These are phyloP conservation scores for Colletotrichum plurivorum DNA, from an alignment of 2,329 filamentous ascomycete species.

Conservation along the genomic window DNA sequence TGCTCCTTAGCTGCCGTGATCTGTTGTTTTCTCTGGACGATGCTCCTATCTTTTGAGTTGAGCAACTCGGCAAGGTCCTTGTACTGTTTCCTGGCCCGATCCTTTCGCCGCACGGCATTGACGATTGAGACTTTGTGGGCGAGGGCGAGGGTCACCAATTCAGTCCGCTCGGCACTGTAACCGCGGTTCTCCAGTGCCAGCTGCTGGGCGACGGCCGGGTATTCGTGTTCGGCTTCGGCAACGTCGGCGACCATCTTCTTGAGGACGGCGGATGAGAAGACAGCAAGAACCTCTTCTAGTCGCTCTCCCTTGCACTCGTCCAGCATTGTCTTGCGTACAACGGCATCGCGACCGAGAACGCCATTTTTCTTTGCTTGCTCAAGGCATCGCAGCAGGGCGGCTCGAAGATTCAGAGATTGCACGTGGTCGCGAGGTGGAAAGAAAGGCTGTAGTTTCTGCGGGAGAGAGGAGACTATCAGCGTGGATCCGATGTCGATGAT, in stretches of 20 bases:
- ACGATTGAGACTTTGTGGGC: slow-evolving; percentile 79
- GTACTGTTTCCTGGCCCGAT: slow-evolving; percentile 71
- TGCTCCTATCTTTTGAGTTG: slow-evolving; percentile 71
- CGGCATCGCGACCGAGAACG: slow-evolving; percentile 81
- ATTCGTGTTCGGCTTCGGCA: slow-evolving; percentile 52
- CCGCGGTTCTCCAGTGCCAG: slow-evolving; percentile 73
- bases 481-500: not conserved
- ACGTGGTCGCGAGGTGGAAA: slow-evolving; percentile 92
- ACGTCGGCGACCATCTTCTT: slow-evolving; percentile 73
- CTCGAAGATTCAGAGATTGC: slow-evolving; percentile 91
- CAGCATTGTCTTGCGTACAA: slow-evolving; percentile 93
- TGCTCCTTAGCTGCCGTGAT: slow-evolving; percentile 51
- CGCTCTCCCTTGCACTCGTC: slow-evolving; percentile 96
- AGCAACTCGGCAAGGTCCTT: slow-evolving; percentile 75
- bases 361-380: slow-evolving; percentile 92
- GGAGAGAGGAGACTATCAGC: not conserved
- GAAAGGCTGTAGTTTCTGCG: slow-evolving; percentile 87
- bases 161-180: slow-evolving; percentile 66
- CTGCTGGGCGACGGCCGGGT: slow-evolving; percentile 65
- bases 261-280: slow-evolving; percentile 87
- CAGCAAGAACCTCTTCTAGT: slow-evolving; percentile 86
- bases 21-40: slow-evolving; percentile 68
- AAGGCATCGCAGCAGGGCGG: slow-evolving; percentile 84
- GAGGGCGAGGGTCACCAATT: slow-evolving; percentile 77
- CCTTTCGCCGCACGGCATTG: slow-evolving; percentile 71